Evolutionary conservation across 257 asterid genomes (phyloP).

Genomic region (Ophiorrhiza pumila): DNA sequence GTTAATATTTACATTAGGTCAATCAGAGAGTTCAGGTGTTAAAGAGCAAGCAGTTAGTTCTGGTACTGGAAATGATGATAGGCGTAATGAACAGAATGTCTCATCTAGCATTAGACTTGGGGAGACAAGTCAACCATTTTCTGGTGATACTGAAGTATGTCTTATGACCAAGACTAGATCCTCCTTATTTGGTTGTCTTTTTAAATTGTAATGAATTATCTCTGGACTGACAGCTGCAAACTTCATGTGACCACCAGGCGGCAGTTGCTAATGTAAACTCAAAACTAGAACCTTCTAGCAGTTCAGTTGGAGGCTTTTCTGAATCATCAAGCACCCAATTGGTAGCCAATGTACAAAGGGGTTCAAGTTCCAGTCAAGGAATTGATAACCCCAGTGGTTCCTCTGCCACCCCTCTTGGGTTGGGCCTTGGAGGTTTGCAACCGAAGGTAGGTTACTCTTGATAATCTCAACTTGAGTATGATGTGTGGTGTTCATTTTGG

Average conservation of each 20-base stretch:
- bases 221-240: constrained; percentile 32
- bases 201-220: constrained; percentile 15
- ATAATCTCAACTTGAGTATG: not conserved
- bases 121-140: constrained; percentile 1
- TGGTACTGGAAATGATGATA: constrained; percentile 28
- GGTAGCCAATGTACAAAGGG: constrained; percentile 26
- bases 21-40: constrained; percentile 42
- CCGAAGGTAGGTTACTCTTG: constrained; percentile 54
- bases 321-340: constrained; percentile 25
- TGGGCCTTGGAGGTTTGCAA: constrained; percentile 77
- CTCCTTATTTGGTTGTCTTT: not conserved
- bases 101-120: constrained; percentile 13
- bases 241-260: constrained; percentile 20
- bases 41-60: constrained; percentile 30
- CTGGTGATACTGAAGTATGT: constrained; percentile 17
- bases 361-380: constrained; percentile 37
- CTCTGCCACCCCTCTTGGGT: constrained; percentile 63
- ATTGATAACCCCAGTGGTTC: constrained; percentile 35
- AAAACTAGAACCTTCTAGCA: constrained; percentile 29
- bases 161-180: not conserved
- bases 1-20: constrained; percentile 26
- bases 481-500: not conserved
- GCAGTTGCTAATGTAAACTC: constrained; percentile 14
- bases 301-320: constrained; percentile 25
- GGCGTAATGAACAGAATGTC: constrained; percentile 24